Percentiles rank a stretch among this genome's conserved stretches.
Evolutionary conservation across 768 basidiomycete species (phyloP).

Genomic region (Tylopilus vinaceipallidus): DNA sequence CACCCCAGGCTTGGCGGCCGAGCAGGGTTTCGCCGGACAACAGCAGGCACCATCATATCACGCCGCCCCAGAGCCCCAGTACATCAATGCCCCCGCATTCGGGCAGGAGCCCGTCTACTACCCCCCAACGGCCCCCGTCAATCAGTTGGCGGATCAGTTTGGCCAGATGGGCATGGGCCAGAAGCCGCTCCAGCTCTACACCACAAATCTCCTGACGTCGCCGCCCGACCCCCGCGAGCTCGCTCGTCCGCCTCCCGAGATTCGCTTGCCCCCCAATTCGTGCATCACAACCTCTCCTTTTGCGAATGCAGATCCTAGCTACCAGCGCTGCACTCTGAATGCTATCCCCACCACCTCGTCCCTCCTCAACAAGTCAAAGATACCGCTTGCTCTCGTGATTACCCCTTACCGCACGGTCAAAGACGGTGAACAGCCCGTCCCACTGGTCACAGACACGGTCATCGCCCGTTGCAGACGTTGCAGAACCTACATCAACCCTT

Average conservation of each 20-base stretch:
- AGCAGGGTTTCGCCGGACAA: constrained; percentile 65
- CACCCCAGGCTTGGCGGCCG: constrained; percentile 77
- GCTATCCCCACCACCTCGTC: constrained; percentile 90
- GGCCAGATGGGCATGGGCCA: constrained; percentile 85
- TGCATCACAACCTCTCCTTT: constrained; percentile 73
- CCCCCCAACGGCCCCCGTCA: constrained; percentile 43
- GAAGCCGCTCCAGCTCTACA: constrained; percentile 76
- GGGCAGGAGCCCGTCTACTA: constrained; percentile 43
- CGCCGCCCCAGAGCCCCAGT: constrained; percentile 44
- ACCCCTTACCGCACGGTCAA: constrained; percentile 88
- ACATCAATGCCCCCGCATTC: constrained; percentile 44
- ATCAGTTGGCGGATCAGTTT: constrained; percentile 80
- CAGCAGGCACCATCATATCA: constrained; percentile 55
- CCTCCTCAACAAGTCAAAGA: constrained; percentile 82
- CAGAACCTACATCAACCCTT: constrained; percentile 96
- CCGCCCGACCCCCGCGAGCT: constrained; percentile 91
- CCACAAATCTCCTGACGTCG: constrained; percentile 88
- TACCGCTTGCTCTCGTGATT: constrained; percentile 85
- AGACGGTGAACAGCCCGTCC: constrained; percentile 80
- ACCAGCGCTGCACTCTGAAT: constrained; percentile 89
- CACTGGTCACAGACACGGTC: constrained; percentile 89
- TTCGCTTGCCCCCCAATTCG: constrained; percentile 82
- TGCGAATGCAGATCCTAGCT: constrained; percentile 86
- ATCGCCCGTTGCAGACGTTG: constrained; percentile 96
- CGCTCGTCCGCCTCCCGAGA: constrained; percentile 80